These are phyloP conservation scores for Pezicula neosporulosa DNA, from an alignment of 2,329 filamentous ascomycete genomes.

Conservation along the genomic window DNA sequence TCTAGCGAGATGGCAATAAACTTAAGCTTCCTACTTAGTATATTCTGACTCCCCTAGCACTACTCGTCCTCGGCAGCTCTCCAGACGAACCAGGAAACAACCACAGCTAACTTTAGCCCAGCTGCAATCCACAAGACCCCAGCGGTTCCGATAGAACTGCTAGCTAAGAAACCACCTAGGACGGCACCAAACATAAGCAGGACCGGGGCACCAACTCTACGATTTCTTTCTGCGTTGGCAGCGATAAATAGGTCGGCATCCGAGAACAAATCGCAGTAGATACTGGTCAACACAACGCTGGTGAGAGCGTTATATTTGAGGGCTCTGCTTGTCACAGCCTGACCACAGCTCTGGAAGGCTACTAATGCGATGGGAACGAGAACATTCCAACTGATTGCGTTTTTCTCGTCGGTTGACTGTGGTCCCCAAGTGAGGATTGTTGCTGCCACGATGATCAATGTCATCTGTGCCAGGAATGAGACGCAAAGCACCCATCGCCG, in stretches of 20 bases:
- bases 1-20: no score
- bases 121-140: conserved; percentile 42
- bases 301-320: conserved; percentile 66
- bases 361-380: conserved; percentile 65
- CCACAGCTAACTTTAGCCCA: not conserved
- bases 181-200: conserved; percentile 48
- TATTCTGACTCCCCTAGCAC: no score
- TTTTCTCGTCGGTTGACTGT: conserved; percentile 31
- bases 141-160: conserved; percentile 43
- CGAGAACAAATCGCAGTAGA: conserved; percentile 78
- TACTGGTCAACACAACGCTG: conserved; percentile 73
- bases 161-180: conserved; percentile 48
- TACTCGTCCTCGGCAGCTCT: no score
- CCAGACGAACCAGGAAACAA: no score
- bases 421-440: conserved; percentile 47
- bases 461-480: conserved; percentile 52
- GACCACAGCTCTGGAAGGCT: conserved; percentile 72
- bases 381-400: conserved; percentile 54
- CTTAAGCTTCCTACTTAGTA: no score
- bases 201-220: conserved; percentile 43
- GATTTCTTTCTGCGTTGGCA: conserved; percentile 46
- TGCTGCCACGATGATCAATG: conserved; percentile 49
- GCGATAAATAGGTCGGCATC: conserved; percentile 47
- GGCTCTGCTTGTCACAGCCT: conserved; percentile 68
- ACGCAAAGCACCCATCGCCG: conserved; percentile 62